Evolutionary conservation across 805 yeast genomes (phyloP).

Genomic region (Isabelozyma heimii): DNA sequence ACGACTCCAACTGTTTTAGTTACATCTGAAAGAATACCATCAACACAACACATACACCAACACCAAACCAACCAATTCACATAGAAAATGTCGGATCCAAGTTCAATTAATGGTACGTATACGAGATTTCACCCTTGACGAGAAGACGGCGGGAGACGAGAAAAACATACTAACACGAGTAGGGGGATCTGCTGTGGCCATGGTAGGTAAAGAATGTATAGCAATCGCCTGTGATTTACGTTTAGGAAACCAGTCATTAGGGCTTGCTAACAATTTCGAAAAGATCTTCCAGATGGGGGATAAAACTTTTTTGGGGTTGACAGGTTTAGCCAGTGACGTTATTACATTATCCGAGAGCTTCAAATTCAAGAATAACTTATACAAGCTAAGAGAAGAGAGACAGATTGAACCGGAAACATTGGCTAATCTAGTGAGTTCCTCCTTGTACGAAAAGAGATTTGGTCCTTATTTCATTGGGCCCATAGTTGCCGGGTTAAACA

Average conservation of each 20-base stretch:
- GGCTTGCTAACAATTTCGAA: constrained; percentile 89
- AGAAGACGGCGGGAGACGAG: not conserved
- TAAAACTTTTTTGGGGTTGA: constrained; percentile 83
- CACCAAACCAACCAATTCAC: not conserved
- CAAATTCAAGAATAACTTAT: constrained; percentile 81
- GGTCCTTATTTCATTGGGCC: constrained; percentile 98
- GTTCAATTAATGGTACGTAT: constrained; percentile 65
- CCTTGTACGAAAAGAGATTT: constrained; percentile 85
- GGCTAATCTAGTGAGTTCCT: constrained; percentile 87
- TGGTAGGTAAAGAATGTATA: constrained; percentile 97
- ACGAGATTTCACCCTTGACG: not conserved
- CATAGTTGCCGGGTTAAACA: constrained; percentile 89
- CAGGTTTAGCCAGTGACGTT: constrained; percentile 95
- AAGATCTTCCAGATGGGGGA: constrained; percentile 81
- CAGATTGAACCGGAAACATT: constrained; percentile 89
- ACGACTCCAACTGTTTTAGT: not conserved
- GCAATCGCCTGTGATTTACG: constrained; percentile 96
- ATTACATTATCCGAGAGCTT: constrained; percentile 79
- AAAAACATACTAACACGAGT: constrained; percentile 1
- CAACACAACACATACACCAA: too few species aligned
- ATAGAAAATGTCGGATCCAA: constrained; percentile 69
- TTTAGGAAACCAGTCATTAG: constrained; percentile 89
- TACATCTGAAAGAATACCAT: not conserved
- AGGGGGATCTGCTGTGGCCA: constrained; percentile 97
- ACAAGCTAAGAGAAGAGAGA: constrained; percentile 88